Evolutionary conservation across 2,329 filamentous ascomycete species (phyloP).

Genomic region (Colletotrichum caudatum): DNA sequence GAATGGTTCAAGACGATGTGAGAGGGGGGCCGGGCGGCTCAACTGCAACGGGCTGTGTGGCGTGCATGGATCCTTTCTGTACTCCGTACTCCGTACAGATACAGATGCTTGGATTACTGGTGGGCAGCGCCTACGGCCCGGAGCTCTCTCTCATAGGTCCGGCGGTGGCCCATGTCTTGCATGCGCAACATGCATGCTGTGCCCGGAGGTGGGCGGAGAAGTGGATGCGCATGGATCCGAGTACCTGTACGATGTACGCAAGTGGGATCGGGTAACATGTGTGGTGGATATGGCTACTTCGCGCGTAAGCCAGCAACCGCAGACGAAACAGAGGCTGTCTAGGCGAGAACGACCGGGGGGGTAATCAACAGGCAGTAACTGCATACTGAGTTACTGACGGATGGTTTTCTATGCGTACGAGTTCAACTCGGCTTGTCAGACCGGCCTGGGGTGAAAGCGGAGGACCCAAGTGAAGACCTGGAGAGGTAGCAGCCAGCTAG

Average conservation of each 20-base stretch:
- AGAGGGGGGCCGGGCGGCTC: constrained; percentile 8
- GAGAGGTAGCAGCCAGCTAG: constrained; percentile 1
- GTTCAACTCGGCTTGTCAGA: neutral
- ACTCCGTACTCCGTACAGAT: neutral
- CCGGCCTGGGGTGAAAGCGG: neutral
- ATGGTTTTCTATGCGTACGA: neutral
- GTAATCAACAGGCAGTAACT: neutral
- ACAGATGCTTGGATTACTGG: constrained; percentile 19
- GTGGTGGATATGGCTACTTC: constrained; percentile 24
- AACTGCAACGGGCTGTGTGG: constrained; percentile 25
- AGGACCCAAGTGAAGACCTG: neutral
- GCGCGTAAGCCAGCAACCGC: constrained; percentile 18
- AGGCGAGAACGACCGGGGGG: neutral
- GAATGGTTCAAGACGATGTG: neutral
- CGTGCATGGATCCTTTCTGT: constrained; percentile 18
- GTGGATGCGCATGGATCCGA: constrained; percentile 29
- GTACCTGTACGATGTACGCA: constrained; percentile 23
- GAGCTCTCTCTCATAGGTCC: constrained; percentile 22
- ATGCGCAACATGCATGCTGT: constrained; percentile 17
- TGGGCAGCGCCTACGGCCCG: constrained; percentile 25
- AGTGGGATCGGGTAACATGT: constrained; percentile 34
- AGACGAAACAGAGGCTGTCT: neutral
- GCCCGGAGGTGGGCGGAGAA: constrained; percentile 27
- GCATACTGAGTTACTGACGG: neutral
- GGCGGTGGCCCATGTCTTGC: constrained; percentile 26